Base-by-base conservation (phyloP, 768 basidiomycete species). In the Paxillus ammoniavirescens region DNA sequence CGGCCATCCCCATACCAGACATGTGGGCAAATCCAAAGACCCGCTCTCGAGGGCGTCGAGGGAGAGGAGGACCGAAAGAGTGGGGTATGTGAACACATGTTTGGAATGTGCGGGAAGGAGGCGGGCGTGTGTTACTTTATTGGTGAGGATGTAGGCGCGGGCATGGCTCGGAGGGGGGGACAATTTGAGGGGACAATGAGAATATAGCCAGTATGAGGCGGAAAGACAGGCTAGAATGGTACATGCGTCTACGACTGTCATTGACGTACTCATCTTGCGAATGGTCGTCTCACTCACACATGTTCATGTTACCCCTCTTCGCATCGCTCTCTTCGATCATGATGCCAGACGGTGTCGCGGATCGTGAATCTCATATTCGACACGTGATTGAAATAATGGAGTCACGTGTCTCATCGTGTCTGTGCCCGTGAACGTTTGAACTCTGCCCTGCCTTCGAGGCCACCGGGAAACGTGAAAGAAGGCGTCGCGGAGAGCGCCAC, bases 71-170 rank as follows among this genome's bases (percentile, higher is more conserved):
- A 86, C 55, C 41, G 77, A 78, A 10, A 86, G 60, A 2, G 82
- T 81, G 0, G 81, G 78, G 62, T 87, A 89, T n/a, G 72, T 75
- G 63, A 86, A 88, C 0, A 78, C 68, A 62, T 87, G 82, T 15
- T 68, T 56, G 3, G 83, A 72, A 9, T 68, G 60, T 10, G 56
- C 54, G 0, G 86, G 86, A 4, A 83, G 68, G 23, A 77, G 67
- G 14, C 84, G 75, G 2, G 75, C 72, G 63, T 86, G 84, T 0
- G 77, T 76, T 38, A 86, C 78, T 23, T 71, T 67, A 62, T 79
- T 82, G 49, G 75, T 68, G 33, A 84, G 68, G 54, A 86, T 68
- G 63, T 81, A 84, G 15, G 65, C 77, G 18, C 42, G 42, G 8
- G 31, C 8, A 9, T n/a, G 43, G 14, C 1, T 21, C 21, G 33